Evolutionary conservation across 805 yeast genomes (phyloP), one percentile per base, ranked within the genome.

Genomic region (Candida ascalaphidarum): DNA sequence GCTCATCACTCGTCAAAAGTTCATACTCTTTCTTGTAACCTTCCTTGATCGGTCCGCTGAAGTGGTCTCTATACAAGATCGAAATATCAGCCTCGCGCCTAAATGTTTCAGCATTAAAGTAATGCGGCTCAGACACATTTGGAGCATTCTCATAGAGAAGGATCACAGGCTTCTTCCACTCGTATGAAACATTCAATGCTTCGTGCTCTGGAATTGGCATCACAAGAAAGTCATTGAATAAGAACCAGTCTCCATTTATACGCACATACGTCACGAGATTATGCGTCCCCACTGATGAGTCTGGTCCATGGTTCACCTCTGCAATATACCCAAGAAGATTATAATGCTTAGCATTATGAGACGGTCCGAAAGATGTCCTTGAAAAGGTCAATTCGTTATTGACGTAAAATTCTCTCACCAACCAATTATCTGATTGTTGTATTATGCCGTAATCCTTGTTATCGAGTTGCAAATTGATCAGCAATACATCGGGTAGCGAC

Each of bases 171-270:
- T 73, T 73, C 48, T 92, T 92, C 95, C 96, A 88, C 61, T 78
- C 65, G 27, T 67, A 64, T 1, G 75, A 58, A 26, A 85, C 54
- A 46, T 85, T 74, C 26, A 86, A 63, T 0, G 82, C 96, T 41
- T 92, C 96, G 10, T 67, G 69, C 40, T 79, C 83, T 1, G 78
- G 66, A 1, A 92, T 65, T 14, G 75, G 77, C 41, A 74, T 71
- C 11, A 88, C 97, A 38, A 92, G 58, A 53, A 89, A 92, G 52
- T 92, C 97, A 48, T 92, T 92, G 51, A 92, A 85, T 46, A 92
- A 51, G 44, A 68, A 74, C 98, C 98, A 92, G 41, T 47, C 47
- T 26, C 65, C 65, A 11, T 53, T 58, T 4, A 74, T 55, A 35
- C 67, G 66, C 2, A 71, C 65, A 39, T 69, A 71, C 1, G 86